Evolutionary conservation across 2,329 filamentous ascomycete species (phyloP).

Genomic region (Neopestalotiopsis rosae): DNA sequence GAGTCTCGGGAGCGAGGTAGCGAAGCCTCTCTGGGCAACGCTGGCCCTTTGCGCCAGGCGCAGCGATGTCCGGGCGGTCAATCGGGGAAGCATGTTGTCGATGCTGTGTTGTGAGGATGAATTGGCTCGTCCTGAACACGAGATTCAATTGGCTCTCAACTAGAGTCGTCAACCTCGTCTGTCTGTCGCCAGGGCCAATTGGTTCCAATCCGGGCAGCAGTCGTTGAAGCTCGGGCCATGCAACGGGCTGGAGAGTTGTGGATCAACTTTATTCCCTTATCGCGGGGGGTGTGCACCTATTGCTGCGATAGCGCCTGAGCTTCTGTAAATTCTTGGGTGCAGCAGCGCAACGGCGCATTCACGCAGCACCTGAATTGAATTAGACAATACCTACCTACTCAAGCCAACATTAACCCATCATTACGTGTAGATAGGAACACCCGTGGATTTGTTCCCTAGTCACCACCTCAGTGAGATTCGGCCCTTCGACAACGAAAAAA

Average conservation of each 20-base stretch:
- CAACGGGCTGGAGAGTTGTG: background rate
- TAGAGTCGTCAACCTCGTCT: constrained; percentile 12
- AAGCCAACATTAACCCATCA: no score
- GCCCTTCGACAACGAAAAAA: background rate
- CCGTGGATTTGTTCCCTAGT: background rate
- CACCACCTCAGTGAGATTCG: background rate
- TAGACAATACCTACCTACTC: no score
- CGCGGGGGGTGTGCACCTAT: constrained; percentile 9
- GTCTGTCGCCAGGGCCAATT: constrained; percentile 17
- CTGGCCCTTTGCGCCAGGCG: constrained; percentile 50
- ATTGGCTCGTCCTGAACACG: constrained; percentile 26
- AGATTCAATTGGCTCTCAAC: constrained; percentile 24
- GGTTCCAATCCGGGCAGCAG: background rate
- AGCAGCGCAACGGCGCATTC: background rate
- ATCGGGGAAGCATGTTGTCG: constrained; percentile 55
- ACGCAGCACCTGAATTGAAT: no score
- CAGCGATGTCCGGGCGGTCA: constrained; percentile 45
- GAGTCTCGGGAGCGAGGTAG: constrained; percentile 48
- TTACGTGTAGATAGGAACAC: no score
- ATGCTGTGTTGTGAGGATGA: constrained; percentile 52
- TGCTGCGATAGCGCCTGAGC: background rate
- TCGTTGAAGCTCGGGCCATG: constrained; percentile 3
- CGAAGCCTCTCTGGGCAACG: constrained; percentile 52
- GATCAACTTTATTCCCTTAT: constrained; percentile 19
- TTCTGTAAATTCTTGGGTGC: background rate